Conservation (phyloP, 306 rosid genomes). For the Quercus variabilis region DNA sequence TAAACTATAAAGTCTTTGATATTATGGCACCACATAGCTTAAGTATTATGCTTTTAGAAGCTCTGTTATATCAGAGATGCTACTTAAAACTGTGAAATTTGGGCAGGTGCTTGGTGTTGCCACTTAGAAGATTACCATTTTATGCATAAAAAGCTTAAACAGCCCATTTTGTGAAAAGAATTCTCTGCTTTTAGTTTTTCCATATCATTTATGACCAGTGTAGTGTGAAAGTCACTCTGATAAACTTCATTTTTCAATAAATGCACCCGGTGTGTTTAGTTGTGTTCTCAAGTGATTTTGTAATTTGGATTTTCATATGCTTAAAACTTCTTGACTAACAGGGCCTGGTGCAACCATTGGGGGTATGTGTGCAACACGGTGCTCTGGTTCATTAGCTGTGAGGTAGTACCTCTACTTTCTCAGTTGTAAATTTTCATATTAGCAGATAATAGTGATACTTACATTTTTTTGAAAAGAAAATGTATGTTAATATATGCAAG, state of each 20-base stretch:
- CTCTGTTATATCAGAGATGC: not conserved
- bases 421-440: not conserved
- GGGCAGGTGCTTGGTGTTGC: not conserved
- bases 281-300: not conserved
- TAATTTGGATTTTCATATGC: not conserved
- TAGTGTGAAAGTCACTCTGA: not conserved
- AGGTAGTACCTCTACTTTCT: slow-evolving; percentile 49
- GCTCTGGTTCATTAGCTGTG: slow-evolving; percentile 96
- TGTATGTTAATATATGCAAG: too few relatives aligned
- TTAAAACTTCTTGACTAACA: slow-evolving; percentile 32
- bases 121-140: not conserved
- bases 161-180: not conserved
- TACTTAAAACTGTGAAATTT: not conserved
- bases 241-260: not conserved
- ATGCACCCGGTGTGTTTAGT: not conserved
- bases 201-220: not conserved
- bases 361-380: slow-evolving; percentile 99
- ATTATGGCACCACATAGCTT: not conserved
- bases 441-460: not conserved
- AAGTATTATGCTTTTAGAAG: not conserved
- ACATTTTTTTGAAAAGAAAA: not conserved
- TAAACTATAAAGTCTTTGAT: not conserved
- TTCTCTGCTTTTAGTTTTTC: not conserved
- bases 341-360: slow-evolving; percentile 99
- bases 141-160: not conserved